These are phyloP conservation scores for Phaseolus coccineus DNA, from an alignment of 331 rosid genomes.

Conservation along the genomic window DNA sequence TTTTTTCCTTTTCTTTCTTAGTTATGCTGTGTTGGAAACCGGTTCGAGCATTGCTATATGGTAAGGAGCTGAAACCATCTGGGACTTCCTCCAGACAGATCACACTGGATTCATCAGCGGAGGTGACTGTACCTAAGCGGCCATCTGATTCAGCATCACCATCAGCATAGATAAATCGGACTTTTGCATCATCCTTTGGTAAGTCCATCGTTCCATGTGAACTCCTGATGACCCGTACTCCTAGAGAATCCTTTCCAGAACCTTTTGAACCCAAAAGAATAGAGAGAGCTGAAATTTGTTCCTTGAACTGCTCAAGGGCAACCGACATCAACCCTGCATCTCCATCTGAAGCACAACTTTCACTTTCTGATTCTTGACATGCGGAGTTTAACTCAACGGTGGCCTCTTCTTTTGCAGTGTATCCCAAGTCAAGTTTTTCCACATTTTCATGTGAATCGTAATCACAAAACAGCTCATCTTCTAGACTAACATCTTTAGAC, in stretches of 20 bases:
- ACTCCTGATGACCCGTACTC: slow-evolving; percentile 27
- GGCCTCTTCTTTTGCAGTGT: slow-evolving; percentile 26
- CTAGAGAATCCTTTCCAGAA: slow-evolving; percentile 43
- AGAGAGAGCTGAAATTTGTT: slow-evolving; percentile 52
- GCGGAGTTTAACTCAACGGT: slow-evolving; percentile 20
- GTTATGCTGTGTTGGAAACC: slow-evolving; percentile 36
- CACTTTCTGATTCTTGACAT: slow-evolving; percentile 36
- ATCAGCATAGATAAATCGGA: slow-evolving; percentile 28
- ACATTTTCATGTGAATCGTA: slow-evolving; percentile 14
- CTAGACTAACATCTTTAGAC: not conserved
- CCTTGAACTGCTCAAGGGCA: slow-evolving; percentile 49
- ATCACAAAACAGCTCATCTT: slow-evolving; percentile 35
- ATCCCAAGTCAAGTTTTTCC: slow-evolving; percentile 30
- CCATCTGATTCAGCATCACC: slow-evolving; percentile 41
- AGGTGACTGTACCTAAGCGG: slow-evolving; percentile 39
- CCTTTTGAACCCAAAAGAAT: slow-evolving; percentile 45
- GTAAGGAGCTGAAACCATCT: slow-evolving; percentile 44
- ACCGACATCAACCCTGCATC: slow-evolving; percentile 42
- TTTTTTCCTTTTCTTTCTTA: slow-evolving; percentile 54
- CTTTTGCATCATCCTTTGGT: slow-evolving; percentile 37
- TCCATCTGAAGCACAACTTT: slow-evolving; percentile 41
- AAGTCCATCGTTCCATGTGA: slow-evolving; percentile 35
- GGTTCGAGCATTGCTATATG: slow-evolving; percentile 29
- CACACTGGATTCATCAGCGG: slow-evolving; percentile 43
- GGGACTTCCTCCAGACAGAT: slow-evolving; percentile 40